Base-by-base conservation (phyloP, 441 rosid species). In the Macaranga tanarius region DNA sequence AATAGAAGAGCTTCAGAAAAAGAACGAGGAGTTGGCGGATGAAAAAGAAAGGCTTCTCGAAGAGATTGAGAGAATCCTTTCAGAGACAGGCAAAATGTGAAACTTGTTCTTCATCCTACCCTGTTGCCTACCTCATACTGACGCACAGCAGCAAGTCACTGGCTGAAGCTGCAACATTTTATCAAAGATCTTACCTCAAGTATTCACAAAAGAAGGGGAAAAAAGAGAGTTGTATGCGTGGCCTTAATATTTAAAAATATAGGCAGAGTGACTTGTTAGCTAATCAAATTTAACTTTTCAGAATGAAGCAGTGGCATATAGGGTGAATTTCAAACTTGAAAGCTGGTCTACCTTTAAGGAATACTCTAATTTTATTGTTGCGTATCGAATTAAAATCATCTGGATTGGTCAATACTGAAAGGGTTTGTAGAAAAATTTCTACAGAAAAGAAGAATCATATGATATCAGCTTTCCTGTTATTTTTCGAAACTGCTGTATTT, bases 41-140 rank as follows among this genome's bases (percentile, higher is more conserved):
- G 95, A 90, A 67, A 90, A 90, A 68, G 92, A 86, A 68, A 86
- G 95, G 10, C 92, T 90, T 42, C 76, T 88, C 0, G 92, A 90
- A 77, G 92, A 86, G 71, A 90, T 88, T 51, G 91, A 86, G 77
- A 84, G 92, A 74, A 84, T 88, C 52, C 52, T 88, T 8, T 68
- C 84, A 10, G 85, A 88, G 45, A 22, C 83, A 11, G 82, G 84
- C 40, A 82, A 73, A 61, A 73, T 81, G 76, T 86, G 72, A 67
- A 70, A 58, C 51, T 20, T 13, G n/a, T 31, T 38, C 34, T 47
- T 20, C 40, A 23, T 28, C 26, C 48, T 2, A n/a, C 34, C 10
- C 17, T 4, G 10, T 42, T 22, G 16, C 45, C 16, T 31, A 45
- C 26, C 38, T 58, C 28, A 59, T 58, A 57, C 48, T 48, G 54